phyloP scores from a whole-genome alignment of 768 basidiomycete species.

The Lentinula guzmanii region DNA sequence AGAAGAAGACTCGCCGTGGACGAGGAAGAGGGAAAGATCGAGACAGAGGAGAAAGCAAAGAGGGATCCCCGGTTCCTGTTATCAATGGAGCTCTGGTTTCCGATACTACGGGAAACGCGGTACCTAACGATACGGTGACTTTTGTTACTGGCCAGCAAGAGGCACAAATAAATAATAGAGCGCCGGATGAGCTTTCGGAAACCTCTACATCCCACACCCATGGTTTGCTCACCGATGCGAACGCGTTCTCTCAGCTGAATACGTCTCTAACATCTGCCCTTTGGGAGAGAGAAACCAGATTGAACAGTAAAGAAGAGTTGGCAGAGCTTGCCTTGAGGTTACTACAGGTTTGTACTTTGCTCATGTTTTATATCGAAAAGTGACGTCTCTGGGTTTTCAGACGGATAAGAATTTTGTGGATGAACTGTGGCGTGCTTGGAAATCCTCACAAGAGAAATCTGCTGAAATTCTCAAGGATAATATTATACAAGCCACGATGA shows the following conservation, averaged over 20 bases:
- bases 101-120: background rate
- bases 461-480: background rate
- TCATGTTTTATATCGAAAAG: background rate
- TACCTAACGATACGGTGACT: background rate
- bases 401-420: background rate
- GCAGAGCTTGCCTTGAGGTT: background rate
- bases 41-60: background rate
- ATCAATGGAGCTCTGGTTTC: background rate
- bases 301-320: background rate
- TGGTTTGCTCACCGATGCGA: too few species aligned
- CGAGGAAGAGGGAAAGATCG: background rate
- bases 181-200: background rate
- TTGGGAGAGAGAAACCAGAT: background rate
- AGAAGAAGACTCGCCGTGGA: constrained; percentile 1
- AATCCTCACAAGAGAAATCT: background rate
- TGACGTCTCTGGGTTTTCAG: background rate
- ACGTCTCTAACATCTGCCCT: background rate
- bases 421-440: background rate
- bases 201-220: background rate
- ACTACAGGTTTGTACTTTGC: background rate
- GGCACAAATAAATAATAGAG: background rate
- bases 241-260: background rate
- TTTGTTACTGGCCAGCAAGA: background rate
- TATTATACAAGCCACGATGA: background rate
- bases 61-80: background rate